Conservation (phyloP, 768 basidiomycete species). For the Boletus rubroflammeus region DNA sequence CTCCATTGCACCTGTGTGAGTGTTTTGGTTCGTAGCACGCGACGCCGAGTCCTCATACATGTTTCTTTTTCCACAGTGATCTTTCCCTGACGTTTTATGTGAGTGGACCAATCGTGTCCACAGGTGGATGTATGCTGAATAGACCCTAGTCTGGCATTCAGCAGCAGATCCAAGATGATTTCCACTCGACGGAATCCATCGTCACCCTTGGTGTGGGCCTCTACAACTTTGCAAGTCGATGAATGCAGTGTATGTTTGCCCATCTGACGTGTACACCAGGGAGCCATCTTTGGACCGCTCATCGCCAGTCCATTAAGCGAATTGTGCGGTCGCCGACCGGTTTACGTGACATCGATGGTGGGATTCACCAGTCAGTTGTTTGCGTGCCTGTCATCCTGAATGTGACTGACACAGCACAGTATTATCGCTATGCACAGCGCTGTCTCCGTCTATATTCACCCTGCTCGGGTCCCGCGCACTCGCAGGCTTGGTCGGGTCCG, state of each 20-base stretch:
- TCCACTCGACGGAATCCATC: slow-evolving; percentile 16
- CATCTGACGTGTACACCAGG: slow-evolving; percentile 12
- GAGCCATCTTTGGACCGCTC: slow-evolving; percentile 25
- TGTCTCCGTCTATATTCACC: slow-evolving; percentile 22
- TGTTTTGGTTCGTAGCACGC: background rate
- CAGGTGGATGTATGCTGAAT: slow-evolving; percentile 3
- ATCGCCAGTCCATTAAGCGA: slow-evolving; percentile 26
- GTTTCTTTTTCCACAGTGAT: slow-evolving; percentile 12
- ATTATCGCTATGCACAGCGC: slow-evolving; percentile 19
- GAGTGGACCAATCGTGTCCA: background rate
- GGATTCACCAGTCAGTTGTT: slow-evolving; percentile 22
- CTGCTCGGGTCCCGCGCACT: slow-evolving; percentile 20
- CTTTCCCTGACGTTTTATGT: slow-evolving; percentile 29
- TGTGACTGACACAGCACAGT: slow-evolving; percentile 15
- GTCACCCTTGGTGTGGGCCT: slow-evolving; percentile 26
- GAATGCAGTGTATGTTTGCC: background rate
- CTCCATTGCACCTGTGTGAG: slow-evolving; percentile 30
- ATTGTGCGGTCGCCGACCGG: slow-evolving; percentile 23
- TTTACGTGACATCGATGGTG: slow-evolving; percentile 18
- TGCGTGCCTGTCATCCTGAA: background rate
- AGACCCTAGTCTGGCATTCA: slow-evolving; percentile 25
- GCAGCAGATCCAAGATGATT: slow-evolving; percentile 25
- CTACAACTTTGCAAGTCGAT: slow-evolving; percentile 25
- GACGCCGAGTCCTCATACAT: background rate
- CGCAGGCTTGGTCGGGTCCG: slow-evolving; percentile 24